phyloP scores from a whole-genome alignment of 179 eudicot species.

The Beta macrorhiza region DNA sequence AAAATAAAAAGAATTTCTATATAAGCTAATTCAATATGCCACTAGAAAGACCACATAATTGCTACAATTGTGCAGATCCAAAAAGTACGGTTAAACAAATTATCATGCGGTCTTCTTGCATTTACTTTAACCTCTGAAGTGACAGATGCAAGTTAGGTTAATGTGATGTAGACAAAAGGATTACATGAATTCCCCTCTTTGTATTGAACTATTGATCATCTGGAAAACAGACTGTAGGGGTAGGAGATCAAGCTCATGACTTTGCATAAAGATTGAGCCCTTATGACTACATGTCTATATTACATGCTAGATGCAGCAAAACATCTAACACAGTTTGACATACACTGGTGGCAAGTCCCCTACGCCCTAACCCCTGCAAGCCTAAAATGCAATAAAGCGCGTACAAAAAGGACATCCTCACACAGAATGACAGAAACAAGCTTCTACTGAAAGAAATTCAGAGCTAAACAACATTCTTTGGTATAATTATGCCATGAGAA shows the following conservation, averaged over 20 bases:
- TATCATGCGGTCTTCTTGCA: neutral
- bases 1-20: neutral
- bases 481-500: neutral
- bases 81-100: too few relatives aligned
- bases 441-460: too few relatives aligned
- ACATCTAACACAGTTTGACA: neutral
- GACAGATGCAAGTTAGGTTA: neutral
- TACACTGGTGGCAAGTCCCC: neutral
- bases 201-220: neutral
- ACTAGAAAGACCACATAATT: neutral
- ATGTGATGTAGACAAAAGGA: neutral
- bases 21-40: neutral
- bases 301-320: neutral
- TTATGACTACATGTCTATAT: neutral
- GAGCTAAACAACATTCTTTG: neutral
- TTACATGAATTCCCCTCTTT: neutral
- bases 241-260: slow-evolving; percentile 10
- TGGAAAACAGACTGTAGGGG: neutral
- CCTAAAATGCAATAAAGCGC: neutral
- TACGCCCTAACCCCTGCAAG: neutral
- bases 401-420: neutral
- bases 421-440: neutral
- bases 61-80: neutral
- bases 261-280: neutral
- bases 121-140: neutral